A percentile compares a stretch with the other conserved stretches of the same genome.
Evolutionary conservation across 2,329 filamentous ascomycete genomes (phyloP).

Genomic region (Stemphylium beticola): DNA sequence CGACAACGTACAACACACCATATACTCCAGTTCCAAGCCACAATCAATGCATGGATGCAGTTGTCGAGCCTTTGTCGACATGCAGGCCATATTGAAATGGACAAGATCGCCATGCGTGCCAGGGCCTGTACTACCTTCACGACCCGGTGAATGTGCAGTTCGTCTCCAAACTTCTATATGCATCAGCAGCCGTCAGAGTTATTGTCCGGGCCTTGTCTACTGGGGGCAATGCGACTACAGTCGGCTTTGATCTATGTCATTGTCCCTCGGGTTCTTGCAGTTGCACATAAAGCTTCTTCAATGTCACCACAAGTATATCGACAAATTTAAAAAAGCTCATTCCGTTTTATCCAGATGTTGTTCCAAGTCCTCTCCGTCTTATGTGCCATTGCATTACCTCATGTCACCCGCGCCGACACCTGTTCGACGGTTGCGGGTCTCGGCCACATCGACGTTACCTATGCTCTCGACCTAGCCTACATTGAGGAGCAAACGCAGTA

Average conservation of each 20-base stretch:
- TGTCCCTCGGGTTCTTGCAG: not conserved
- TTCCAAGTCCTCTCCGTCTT: not conserved
- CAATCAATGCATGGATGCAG: not conserved
- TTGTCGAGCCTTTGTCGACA: not conserved
- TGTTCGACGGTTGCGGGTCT: slow-evolving; percentile 30
- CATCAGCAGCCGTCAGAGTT: not conserved
- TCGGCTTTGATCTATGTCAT: not conserved
- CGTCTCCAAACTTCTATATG: not conserved
- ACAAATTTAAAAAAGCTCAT: not conserved
- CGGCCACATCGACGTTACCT: slow-evolving; percentile 30
- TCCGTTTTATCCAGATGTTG: slow-evolving; percentile 1
- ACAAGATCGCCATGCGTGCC: not conserved
- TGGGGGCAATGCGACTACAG: not conserved
- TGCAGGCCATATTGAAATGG: too few relatives aligned
- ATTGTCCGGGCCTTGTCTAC: not conserved
- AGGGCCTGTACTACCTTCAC: not conserved
- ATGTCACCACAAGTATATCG: too few relatives aligned
- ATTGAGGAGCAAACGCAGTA: slow-evolving; percentile 40
- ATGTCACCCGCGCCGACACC: slow-evolving; percentile 19
- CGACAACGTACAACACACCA: not conserved
- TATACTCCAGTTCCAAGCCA: not conserved
- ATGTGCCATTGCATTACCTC: slow-evolving; percentile 5
- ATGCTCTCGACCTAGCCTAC: slow-evolving; percentile 27
- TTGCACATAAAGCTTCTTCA: not conserved
- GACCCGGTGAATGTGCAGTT: not conserved